Evolutionary conservation across 257 asterid species (phyloP), one percentile per base, ranked within the genome.

Genomic region (Capsicum rhomboideum): DNA sequence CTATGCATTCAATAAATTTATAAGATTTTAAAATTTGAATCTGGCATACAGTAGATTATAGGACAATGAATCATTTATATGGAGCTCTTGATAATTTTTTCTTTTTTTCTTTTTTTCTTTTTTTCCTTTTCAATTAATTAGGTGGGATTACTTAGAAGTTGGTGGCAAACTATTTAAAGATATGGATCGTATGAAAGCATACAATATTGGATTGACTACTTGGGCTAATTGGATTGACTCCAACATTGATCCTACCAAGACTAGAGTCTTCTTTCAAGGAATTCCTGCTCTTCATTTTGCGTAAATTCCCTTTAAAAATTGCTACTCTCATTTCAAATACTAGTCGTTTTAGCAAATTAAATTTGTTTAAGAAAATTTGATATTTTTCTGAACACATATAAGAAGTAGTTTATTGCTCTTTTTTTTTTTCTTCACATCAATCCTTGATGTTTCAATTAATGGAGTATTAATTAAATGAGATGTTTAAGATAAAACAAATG

Each of bases 191-290:
- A 90, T 89, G 92, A 91, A 80, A 79, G 92, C 95, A 16, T 91
- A 84, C 85, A 87, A 85, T 68, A 90, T 44, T 72, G 98, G 94
- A 23, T 83, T 93, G 68, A 93, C 88, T 8, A 91, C 95, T 31
- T 94, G 96, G 98, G 93, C 94, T 46, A 77, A 86, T 2, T 94
- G 98, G 98, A 88, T 92, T 1, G 97, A 91, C 83, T 82, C 93
- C 55, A 91, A 94, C 74, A 46, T 92, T 52, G 91, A 92, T 82
- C 88, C 91, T 40, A 20, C 68, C 71, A 87, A 84, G 80, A 90
- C 92, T 31, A 85, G n/a, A 4, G 95, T 94, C 6, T 91, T 94
- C 79, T 94, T 89, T 78, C 98, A 92, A 64, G 97, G 98, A 79
- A 90, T 92, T 46, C 92, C 97, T 29, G 78, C 95, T 0, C 71